Percentiles rank a stretch among this genome's conserved stretches.
phyloP scores from a whole-genome alignment of 768 basidiomycete species.

The Pholiota conissans region DNA sequence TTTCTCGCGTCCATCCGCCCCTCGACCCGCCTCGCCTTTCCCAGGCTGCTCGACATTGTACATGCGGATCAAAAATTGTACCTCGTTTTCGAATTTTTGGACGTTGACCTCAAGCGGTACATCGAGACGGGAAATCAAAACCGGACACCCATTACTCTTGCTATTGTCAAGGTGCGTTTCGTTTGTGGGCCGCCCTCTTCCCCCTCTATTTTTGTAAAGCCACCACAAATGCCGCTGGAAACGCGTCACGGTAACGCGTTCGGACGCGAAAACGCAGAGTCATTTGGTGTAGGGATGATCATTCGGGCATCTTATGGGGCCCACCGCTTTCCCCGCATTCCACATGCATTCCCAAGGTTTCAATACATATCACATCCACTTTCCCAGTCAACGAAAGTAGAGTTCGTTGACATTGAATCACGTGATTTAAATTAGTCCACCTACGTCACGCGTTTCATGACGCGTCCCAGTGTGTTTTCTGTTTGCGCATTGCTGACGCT shows the following conservation, averaged over 20 bases:
- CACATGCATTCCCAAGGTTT: conserved; percentile 13
- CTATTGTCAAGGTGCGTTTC: conserved; percentile 75
- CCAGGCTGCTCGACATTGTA: conserved; percentile 91
- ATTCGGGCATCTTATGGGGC: background rate
- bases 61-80: conserved; percentile 97
- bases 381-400: conserved; percentile 11
- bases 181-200: conserved; percentile 5
- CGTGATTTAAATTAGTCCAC: conserved; percentile 26
- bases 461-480: conserved; percentile 8
- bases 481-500: conserved; percentile 7
- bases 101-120: conserved; percentile 95
- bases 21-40: conserved; percentile 4
- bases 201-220: conserved; percentile 13
- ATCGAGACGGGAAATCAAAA: conserved; percentile 85
- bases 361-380: conserved; percentile 5
- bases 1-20: background rate
- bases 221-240: background rate
- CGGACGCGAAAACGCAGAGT: conserved; percentile 14
- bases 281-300: background rate
- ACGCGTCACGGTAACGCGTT: conserved; percentile 27
- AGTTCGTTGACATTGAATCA: conserved; percentile 24
- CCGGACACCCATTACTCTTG: conserved; percentile 69
- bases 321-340: conserved; percentile 8
- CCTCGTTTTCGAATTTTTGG: conserved; percentile 96
- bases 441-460: conserved; percentile 22